Evolutionary conservation across 176 grass and related monocot genomes (phyloP).

Genomic region (Paspalum vaginatum): DNA sequence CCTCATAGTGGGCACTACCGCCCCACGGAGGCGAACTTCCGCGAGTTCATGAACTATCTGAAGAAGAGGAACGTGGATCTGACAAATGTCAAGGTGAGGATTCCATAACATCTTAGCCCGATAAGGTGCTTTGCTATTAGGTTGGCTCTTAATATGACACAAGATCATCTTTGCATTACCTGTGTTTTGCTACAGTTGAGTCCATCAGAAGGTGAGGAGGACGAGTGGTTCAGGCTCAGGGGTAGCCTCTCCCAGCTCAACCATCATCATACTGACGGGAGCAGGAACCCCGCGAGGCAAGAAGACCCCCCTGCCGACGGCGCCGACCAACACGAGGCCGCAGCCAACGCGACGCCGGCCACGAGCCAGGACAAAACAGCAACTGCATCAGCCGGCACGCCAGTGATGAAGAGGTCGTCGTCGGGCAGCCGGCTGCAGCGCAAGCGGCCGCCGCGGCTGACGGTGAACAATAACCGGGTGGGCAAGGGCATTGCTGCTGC

Average conservation of each 20-base stretch:
- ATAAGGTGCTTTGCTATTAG: not conserved
- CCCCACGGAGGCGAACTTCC: conserved; percentile 89
- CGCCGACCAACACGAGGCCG: conserved; percentile 2
- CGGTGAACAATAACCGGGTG: conserved; percentile 32
- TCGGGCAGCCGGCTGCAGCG: conserved; percentile 46
- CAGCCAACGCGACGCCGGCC: not conserved
- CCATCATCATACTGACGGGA: not conserved
- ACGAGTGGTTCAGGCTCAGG: conserved; percentile 32
- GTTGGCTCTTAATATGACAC: not conserved
- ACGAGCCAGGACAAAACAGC: not conserved
- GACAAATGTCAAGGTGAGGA: conserved; percentile 71
- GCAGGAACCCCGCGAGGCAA: conserved; percentile 19
- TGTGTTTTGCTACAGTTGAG: conserved; percentile 64
- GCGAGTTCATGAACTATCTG: conserved; percentile 83
- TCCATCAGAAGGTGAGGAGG: conserved; percentile 63
- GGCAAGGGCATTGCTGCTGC: conserved; percentile 14
- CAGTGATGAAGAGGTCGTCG: conserved; percentile 49
- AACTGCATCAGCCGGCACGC: not conserved
- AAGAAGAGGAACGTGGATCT: conserved; percentile 73
- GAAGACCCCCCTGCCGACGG: conserved; percentile 20
- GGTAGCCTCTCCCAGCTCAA: conserved; percentile 40
- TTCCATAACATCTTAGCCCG: not conserved
- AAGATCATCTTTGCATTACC: not conserved
- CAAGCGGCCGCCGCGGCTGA: conserved; percentile 46
- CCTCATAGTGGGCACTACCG: conserved; percentile 90